A percentile compares a stretch with the other conserved stretches of the same genome.
These are phyloP conservation scores for Aspergillus aculeatinus DNA, from an alignment of 2,329 filamentous ascomycete genomes.

Conservation along the genomic window DNA sequence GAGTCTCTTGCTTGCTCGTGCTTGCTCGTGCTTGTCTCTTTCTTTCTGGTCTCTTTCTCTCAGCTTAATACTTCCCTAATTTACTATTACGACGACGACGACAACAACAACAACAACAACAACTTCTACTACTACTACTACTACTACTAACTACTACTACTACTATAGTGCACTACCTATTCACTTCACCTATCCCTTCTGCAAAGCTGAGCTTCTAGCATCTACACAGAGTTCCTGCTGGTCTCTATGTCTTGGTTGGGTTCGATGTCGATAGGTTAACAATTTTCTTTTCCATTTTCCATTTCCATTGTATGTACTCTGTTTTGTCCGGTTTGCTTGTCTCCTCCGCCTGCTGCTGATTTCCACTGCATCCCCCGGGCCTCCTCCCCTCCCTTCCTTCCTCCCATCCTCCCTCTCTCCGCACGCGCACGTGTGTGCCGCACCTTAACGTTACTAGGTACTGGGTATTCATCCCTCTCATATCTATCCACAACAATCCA, in stretches of 20 bases:
- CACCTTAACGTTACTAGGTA: not conserved
- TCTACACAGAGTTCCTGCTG: too few relatives aligned
- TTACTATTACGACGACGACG: too few relatives aligned
- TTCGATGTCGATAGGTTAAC: too few relatives aligned
- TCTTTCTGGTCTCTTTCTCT: constrained; percentile 6
- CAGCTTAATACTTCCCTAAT: not conserved
- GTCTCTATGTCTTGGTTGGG: too few relatives aligned
- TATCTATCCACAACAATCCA: not conserved
- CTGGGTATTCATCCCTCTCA: constrained; percentile 3
- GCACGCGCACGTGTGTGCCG: not conserved
- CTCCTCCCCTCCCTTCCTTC: constrained; percentile 1
- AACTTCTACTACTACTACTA: too few relatives aligned
- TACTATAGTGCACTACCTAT: too few relatives aligned
- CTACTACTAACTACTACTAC: too few relatives aligned
- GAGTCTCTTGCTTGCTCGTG: not conserved
- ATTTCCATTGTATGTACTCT: not conserved
- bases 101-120: too few relatives aligned
- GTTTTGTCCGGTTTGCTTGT: not conserved
- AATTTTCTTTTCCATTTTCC: too few relatives aligned
- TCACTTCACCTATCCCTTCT: not conserved
- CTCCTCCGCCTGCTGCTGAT: not conserved
- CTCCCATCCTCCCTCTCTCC: constrained; percentile 6
- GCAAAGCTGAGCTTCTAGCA: not conserved
- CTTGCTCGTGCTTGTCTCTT: constrained; percentile 4
- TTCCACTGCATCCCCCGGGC: not conserved